Percentiles rank a stretch among this genome's conserved stretches.
phyloP scores from a whole-genome alignment of 2,329 filamentous ascomycete genomes.

The Didymella arachidicola region DNA sequence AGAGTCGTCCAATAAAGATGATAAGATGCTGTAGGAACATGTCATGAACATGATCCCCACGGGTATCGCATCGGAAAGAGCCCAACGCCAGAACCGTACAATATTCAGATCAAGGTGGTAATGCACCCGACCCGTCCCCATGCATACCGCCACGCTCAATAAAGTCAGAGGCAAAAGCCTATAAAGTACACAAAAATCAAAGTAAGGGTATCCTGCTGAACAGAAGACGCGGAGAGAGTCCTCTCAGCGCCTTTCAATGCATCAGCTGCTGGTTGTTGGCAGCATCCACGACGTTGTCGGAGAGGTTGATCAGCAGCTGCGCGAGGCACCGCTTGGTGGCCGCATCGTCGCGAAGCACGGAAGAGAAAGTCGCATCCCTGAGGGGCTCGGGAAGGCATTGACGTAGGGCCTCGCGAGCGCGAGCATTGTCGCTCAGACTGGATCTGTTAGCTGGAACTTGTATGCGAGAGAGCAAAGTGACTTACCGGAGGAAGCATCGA shows the following conservation, averaged over 20 bases:
- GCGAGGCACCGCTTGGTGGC: conserved; percentile 97
- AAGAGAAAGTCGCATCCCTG: conserved; percentile 96
- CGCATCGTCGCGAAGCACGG: conserved; percentile 93
- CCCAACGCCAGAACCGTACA: conserved; percentile 37
- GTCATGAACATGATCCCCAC: conserved; percentile 31
- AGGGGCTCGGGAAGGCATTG: conserved; percentile 98
- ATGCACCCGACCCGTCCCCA: conserved; percentile 26
- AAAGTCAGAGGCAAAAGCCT: conserved; percentile 35
- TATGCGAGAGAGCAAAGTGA: conserved; percentile 23
- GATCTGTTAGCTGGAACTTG: conserved; percentile 25
- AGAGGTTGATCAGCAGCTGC: conserved; percentile 96
- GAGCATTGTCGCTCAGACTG: conserved; percentile 95
- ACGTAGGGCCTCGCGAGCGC: conserved; percentile 90
- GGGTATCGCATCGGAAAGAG: conserved; percentile 41
- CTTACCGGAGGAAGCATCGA: conserved; percentile 90
- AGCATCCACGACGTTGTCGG: conserved; percentile 77
- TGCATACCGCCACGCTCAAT: conserved; percentile 32
- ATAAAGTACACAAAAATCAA: conserved; percentile 33
- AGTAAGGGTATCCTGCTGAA: conserved; percentile 18
- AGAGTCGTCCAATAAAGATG: conserved; percentile 31
- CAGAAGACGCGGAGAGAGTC: background rate
- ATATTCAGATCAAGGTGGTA: conserved; percentile 33
- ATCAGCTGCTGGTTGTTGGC: conserved; percentile 49
- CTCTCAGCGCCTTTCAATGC: conserved; percentile 33
- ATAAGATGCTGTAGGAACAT: conserved; percentile 36